Evolutionary conservation across 1,139 yeast genomes (phyloP).

Genomic region (Hyphopichia burtonii): DNA sequence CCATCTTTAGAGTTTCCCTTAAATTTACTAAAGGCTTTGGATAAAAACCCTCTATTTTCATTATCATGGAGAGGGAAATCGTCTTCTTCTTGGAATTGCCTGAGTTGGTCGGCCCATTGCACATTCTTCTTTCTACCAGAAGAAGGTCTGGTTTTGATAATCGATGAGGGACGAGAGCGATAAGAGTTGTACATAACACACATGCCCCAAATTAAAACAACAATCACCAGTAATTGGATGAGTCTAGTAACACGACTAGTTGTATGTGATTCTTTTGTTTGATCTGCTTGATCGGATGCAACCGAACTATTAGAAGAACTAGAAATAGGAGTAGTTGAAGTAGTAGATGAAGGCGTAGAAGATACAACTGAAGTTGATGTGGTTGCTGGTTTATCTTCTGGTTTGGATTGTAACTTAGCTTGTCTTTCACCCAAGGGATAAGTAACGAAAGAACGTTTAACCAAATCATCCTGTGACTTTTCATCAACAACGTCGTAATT

Average conservation of each 20-base stretch:
- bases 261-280: slow-evolving; percentile 12
- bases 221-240: slow-evolving; percentile 41
- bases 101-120: slow-evolving; percentile 57
- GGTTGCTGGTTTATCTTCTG: neutral
- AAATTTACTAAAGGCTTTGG: slow-evolving; percentile 41
- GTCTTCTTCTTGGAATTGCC: slow-evolving; percentile 34
- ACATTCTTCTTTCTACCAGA: slow-evolving; percentile 50
- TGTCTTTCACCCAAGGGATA: slow-evolving; percentile 31
- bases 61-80: slow-evolving; percentile 14
- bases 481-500: slow-evolving; percentile 26
- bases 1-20: slow-evolving; percentile 25
- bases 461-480: slow-evolving; percentile 11
- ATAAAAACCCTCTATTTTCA: slow-evolving; percentile 28
- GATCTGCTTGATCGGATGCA: neutral
- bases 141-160: slow-evolving; percentile 37
- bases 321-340: neutral
- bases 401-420: slow-evolving; percentile 3
- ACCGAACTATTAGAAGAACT: slow-evolving; percentile 5
- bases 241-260: slow-evolving; percentile 36
- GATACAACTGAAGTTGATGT: neutral
- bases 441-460: slow-evolving; percentile 21
- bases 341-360: slow-evolving; percentile 1
- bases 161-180: slow-evolving; percentile 43
- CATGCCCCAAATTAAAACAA: slow-evolving; percentile 44
- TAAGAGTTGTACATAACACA: slow-evolving; percentile 39